Percentiles rank a stretch among this genome's conserved stretches.
Conservation (phyloP, 1,139 yeast genomes). For the Hansenula sp. region DNA sequence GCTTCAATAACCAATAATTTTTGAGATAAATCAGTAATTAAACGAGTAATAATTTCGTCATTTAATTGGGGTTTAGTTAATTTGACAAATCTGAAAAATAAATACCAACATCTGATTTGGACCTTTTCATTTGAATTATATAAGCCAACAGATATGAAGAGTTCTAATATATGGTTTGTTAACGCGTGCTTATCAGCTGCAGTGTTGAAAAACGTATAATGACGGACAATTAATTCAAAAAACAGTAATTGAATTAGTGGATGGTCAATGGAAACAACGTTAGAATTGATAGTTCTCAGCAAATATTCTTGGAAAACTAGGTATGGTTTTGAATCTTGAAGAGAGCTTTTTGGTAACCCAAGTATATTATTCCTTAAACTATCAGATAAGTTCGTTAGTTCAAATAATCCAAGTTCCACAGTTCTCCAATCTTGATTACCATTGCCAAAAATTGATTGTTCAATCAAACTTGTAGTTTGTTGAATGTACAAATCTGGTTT, state of each 20-base stretch:
- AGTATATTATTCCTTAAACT: constrained; percentile 71
- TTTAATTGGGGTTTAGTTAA: constrained; percentile 65
- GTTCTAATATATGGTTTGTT: constrained; percentile 61
- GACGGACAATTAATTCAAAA: constrained; percentile 83
- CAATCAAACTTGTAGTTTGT: constrained; percentile 63
- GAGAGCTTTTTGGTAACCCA: constrained; percentile 61
- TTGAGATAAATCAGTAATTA: constrained; percentile 40
- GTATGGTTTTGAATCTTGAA: constrained; percentile 59
- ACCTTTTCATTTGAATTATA: constrained; percentile 72
- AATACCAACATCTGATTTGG: constrained; percentile 84
- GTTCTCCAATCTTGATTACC: constrained; percentile 61
- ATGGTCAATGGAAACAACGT: constrained; percentile 53
- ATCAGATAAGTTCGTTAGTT: constrained; percentile 76
- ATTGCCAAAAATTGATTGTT: constrained; percentile 45
- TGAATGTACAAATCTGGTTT: constrained; percentile 72
- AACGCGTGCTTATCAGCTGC: constrained; percentile 44
- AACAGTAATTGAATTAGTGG: constrained; percentile 76
- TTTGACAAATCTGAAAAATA: constrained; percentile 79
- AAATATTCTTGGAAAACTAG: constrained; percentile 50
- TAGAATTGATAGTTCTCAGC: constrained; percentile 59
- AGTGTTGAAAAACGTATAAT: constrained; percentile 60
- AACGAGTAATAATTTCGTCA: constrained; percentile 44
- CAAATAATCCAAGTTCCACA: constrained; percentile 82
- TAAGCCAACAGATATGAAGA: constrained; percentile 80
- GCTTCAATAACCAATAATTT: constrained; percentile 62